Evolutionary conservation across 1,284 basidiomycete genomes (phyloP).

Genomic region (Tranzscheliella williamsii): DNA sequence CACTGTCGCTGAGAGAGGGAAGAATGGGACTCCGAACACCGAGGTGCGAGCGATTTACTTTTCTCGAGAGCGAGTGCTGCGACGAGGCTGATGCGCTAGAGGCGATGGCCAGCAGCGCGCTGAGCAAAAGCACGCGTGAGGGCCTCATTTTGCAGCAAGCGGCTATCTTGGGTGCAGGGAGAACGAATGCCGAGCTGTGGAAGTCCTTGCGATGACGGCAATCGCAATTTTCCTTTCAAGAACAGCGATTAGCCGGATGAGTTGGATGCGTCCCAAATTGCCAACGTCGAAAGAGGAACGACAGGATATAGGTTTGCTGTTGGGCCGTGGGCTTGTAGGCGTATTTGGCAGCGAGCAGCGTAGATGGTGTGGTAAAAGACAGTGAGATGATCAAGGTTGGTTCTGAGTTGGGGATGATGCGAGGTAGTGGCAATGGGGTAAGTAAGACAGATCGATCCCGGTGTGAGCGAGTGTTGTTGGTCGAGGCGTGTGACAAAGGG

Average conservation of each 20-base stretch:
- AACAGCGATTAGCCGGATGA: neutral
- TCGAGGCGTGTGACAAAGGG: neutral
- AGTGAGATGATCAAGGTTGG: neutral
- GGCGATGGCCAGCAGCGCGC: neutral
- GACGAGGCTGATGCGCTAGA: neutral
- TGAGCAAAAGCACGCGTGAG: neutral
- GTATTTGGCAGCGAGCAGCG: too few relatives aligned
- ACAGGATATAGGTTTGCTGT: too few relatives aligned
- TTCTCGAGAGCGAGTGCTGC: neutral
- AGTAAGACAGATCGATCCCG: too few relatives aligned
- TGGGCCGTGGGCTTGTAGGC: too few relatives aligned
- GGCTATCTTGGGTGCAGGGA: too few relatives aligned
- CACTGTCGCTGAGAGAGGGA: neutral
- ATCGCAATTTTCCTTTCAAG: neutral
- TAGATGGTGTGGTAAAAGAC: too few relatives aligned
- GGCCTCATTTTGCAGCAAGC: too few relatives aligned
- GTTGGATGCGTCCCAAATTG: neutral
- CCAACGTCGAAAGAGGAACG: neutral
- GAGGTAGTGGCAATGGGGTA: too few relatives aligned
- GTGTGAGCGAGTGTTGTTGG: neutral
- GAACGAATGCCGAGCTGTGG: neutral
- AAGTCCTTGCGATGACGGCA: neutral
- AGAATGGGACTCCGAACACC: neutral
- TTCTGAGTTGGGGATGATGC: neutral
- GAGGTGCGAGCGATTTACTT: neutral